Evolutionary conservation across 345 rosid genomes (phyloP).

Genomic region (Aquilaria malaccensis): DNA sequence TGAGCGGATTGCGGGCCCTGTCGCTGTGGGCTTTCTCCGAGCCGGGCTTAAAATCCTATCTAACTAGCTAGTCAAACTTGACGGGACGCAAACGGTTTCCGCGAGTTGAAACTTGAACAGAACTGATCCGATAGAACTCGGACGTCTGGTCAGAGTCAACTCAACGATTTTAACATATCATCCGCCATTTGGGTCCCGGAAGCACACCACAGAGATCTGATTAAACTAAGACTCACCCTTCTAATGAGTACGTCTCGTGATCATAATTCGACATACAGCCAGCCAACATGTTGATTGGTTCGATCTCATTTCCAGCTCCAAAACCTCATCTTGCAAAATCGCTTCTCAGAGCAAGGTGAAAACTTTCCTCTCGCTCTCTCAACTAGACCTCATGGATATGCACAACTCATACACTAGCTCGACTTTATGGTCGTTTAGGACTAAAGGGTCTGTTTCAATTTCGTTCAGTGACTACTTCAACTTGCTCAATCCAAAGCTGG

Average conservation of each 20-base stretch:
- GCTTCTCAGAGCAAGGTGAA: slow-evolving; percentile 19
- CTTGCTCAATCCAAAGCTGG: slow-evolving; percentile 40
- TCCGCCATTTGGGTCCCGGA: not conserved
- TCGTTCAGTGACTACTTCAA: slow-evolving; percentile 41
- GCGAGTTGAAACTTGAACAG: no score
- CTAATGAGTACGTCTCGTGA: not conserved
- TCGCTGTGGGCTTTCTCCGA: no score
- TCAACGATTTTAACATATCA: slow-evolving; percentile 3
- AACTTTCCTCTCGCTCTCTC: not conserved
- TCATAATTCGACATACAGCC: slow-evolving; percentile 4
- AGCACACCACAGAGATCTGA: not conserved
- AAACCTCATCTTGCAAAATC: slow-evolving; percentile 4
- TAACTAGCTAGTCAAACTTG: no score
- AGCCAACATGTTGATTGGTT: slow-evolving; percentile 10
- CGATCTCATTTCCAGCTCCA: slow-evolving; percentile 11
- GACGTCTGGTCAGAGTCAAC: not conserved
- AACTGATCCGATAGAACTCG: not conserved
- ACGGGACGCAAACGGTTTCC: no score
- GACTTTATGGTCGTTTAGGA: slow-evolving; percentile 31
- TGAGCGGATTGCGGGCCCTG: no score
- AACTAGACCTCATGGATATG: slow-evolving; percentile 18
- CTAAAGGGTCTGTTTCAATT: slow-evolving; percentile 38
- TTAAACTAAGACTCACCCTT: slow-evolving; percentile 3
- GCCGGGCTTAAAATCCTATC: no score
- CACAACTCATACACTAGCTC: slow-evolving; percentile 42